Conservation (phyloP, 169 alveolate genomes). For the Plasmodium fragile region DNA sequence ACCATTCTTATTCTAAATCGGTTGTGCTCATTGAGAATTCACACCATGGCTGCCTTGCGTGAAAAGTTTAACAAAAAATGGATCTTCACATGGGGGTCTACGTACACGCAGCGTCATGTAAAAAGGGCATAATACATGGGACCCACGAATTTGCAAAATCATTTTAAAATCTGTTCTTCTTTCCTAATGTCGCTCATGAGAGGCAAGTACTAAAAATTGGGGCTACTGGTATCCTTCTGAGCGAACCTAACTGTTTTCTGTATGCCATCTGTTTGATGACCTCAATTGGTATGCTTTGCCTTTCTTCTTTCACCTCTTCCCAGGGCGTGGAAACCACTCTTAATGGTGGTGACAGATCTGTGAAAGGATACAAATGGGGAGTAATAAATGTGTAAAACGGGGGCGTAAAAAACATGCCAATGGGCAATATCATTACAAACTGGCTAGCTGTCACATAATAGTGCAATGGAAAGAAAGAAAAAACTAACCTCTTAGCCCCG, state of each 20-base stretch:
- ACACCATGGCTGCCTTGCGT: background rate
- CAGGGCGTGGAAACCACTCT: constrained; percentile 95
- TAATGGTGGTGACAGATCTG: constrained; percentile 94
- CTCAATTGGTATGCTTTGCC: constrained; percentile 84
- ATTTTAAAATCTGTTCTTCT: background rate
- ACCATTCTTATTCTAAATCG: background rate
- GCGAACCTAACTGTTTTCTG: background rate
- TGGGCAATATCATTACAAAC: background rate
- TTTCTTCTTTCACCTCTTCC: constrained; percentile 94
- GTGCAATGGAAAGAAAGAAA: background rate
- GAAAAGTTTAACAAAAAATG: background rate
- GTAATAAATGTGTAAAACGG: background rate
- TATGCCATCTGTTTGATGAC: background rate
- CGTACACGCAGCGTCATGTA: background rate
- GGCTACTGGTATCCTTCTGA: background rate
- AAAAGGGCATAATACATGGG: background rate
- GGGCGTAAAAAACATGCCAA: background rate
- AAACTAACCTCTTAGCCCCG: constrained; percentile 90
- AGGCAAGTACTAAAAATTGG: background rate
- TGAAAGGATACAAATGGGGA: background rate
- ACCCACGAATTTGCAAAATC: background rate
- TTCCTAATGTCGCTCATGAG: background rate
- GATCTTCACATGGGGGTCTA: background rate
- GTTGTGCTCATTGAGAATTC: background rate
- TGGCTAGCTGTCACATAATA: background rate